Evolutionary conservation across 2,329 filamentous ascomycete genomes (phyloP).

Genomic region (Dendryphion nanum): DNA sequence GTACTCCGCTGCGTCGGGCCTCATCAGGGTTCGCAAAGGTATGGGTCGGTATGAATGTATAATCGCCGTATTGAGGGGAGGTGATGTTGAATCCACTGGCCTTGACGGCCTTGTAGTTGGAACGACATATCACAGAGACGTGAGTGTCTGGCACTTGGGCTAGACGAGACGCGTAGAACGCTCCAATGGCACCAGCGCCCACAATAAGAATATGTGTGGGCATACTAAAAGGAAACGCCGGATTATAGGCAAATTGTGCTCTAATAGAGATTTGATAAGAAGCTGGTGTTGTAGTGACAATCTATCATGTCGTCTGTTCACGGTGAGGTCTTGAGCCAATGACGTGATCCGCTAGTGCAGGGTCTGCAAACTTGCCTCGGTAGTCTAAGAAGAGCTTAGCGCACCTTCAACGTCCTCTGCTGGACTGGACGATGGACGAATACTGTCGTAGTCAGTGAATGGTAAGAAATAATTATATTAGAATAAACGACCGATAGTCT

Average conservation of each 20-base stretch:
- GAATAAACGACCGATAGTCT: too few species aligned
- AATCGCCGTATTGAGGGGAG: slow-evolving; percentile 67
- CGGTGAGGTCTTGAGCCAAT: too few species aligned
- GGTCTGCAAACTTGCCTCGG: too few species aligned
- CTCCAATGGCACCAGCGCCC: slow-evolving; percentile 69
- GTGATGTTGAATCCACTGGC: slow-evolving; percentile 61
- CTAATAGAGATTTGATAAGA: too few species aligned
- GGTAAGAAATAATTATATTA: too few species aligned
- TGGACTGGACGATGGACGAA: too few species aligned
- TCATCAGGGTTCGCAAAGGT: slow-evolving; percentile 62
- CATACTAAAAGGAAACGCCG: slow-evolving; percentile 27
- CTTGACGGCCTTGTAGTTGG: slow-evolving; percentile 67
- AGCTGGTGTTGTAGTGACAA: too few species aligned
- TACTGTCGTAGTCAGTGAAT: too few species aligned
- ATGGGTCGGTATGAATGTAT: slow-evolving; percentile 60
- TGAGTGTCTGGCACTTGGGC: slow-evolving; percentile 57
- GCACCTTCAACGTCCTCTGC: too few species aligned
- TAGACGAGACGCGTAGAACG: slow-evolving; percentile 69
- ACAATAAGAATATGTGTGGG: slow-evolving; percentile 62
- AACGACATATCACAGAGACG: slow-evolving; percentile 70
- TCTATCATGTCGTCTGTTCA: too few species aligned
- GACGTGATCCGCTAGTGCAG: too few species aligned
- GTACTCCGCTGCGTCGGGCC: slow-evolving; percentile 47
- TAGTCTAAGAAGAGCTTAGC: too few species aligned
- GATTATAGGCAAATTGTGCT: slow-evolving; percentile 12